A percentile compares a stretch with the other conserved stretches of the same genome.
phyloP scores from a whole-genome alignment of 73 alveolate species.

The Tetrahymena borealis region DNA sequence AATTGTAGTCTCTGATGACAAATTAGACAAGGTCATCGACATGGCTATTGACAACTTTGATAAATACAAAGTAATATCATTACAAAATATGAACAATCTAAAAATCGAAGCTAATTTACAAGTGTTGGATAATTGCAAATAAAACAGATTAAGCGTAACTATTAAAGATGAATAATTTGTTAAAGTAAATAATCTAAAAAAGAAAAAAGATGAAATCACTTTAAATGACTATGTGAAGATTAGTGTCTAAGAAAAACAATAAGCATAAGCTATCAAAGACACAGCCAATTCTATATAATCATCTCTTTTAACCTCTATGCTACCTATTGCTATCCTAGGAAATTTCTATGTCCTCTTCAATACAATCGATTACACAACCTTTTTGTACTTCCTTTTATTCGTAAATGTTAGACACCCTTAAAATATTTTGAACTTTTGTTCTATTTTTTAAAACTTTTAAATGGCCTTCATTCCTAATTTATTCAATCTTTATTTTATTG shows the following conservation, averaged over 20 bases:
- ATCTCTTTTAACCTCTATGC: background rate
- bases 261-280: background rate
- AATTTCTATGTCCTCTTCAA: background rate
- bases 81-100: background rate
- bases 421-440: background rate
- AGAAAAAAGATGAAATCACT: background rate
- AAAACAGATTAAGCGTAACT: background rate
- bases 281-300: background rate
- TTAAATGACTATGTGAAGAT: background rate
- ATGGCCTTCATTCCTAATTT: background rate
- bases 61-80: background rate
- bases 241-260: background rate
- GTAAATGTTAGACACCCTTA: background rate
- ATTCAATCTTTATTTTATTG: background rate
- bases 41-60: background rate
- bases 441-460: background rate
- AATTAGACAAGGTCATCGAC: background rate
- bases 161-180: background rate
- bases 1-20: background rate
- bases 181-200: background rate
- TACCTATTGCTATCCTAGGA: background rate
- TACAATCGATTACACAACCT: background rate
- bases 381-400: background rate
- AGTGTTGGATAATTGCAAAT: background rate
- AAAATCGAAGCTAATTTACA: background rate